Base-by-base conservation (phyloP, 805 yeast genomes). In the Saccharomyces mikatae region DNA sequence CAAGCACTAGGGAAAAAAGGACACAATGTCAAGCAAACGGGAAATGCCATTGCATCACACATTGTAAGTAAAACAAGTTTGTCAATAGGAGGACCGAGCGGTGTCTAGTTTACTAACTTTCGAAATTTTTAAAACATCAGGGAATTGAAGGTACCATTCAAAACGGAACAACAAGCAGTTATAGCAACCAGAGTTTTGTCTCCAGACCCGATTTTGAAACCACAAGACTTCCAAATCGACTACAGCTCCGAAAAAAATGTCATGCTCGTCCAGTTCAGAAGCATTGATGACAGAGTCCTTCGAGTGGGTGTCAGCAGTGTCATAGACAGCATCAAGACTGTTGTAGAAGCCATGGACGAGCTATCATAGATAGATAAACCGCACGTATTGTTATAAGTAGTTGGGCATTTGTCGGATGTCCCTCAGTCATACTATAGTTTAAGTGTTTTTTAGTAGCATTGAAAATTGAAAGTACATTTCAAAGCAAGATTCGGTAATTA, bases 261-360 rank as follows among this genome's bases (percentile, higher is more conserved):
- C 0, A 72, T 89, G 46, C 55, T 66, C 1, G 78, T 83, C 29
- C 58, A 62, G 1, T 87, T 88, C 60, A 67, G 72, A 6, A 89
- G 89, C 1, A 74, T 76, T 0, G 83, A 87, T 51, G 95, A 87
- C 59, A 74, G 96, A 47, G 83, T 83, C 6, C 77, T 90, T 51
- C 74, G 97, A 57, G 96, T 89, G 5, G 95, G 95, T 8, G 88
- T 87, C 21, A 89, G 89, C 69, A 86, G 85, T 59, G 79, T 87
- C 17, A 74, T 91, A 53, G 96, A 89, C 64, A 84, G 84, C 58
- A 68, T 89, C 54, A 85, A 85, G 63, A 83, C 94, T 0, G 79
- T 87, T 2, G 73, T 89, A 1, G 97, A 90, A 72, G 84, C 95
- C 54, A 73, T 89, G 60, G 95, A 88, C 54, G 86, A 82, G 66